phyloP scores from a whole-genome alignment of 257 asterid species.

The Agastache rugosa region DNA sequence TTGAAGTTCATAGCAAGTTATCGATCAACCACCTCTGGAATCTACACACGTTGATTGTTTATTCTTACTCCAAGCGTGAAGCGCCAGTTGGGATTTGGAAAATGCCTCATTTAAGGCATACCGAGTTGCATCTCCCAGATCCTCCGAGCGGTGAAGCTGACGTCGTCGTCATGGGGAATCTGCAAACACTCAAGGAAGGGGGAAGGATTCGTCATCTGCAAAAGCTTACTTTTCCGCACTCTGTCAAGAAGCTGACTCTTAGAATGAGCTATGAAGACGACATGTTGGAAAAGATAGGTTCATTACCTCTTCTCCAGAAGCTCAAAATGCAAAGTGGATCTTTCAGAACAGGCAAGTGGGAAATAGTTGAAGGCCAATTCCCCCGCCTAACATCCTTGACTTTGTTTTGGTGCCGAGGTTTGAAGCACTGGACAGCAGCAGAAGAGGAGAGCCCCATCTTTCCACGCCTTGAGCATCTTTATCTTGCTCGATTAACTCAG shows the following conservation, averaged over 20 bases:
- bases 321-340: background rate
- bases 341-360: background rate
- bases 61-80: background rate
- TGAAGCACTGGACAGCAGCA: background rate
- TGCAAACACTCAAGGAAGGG: background rate
- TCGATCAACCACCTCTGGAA: background rate
- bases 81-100: background rate
- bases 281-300: constrained; percentile 9
- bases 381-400: background rate
- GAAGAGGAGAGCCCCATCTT: background rate
- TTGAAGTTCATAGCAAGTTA: background rate
- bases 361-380: background rate
- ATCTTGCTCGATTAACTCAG: background rate
- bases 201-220: background rate
- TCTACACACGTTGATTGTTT: background rate
- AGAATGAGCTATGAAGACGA: background rate
- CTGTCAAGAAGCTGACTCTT: background rate
- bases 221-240: background rate
- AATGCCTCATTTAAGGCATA: constrained; percentile 10
- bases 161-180: background rate
- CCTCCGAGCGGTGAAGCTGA: background rate
- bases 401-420: background rate
- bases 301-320: background rate
- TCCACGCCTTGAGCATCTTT: background rate
- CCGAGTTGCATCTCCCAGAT: background rate